Conservation (phyloP, 768 basidiomycete species). For the Suillus clintonianus region DNA sequence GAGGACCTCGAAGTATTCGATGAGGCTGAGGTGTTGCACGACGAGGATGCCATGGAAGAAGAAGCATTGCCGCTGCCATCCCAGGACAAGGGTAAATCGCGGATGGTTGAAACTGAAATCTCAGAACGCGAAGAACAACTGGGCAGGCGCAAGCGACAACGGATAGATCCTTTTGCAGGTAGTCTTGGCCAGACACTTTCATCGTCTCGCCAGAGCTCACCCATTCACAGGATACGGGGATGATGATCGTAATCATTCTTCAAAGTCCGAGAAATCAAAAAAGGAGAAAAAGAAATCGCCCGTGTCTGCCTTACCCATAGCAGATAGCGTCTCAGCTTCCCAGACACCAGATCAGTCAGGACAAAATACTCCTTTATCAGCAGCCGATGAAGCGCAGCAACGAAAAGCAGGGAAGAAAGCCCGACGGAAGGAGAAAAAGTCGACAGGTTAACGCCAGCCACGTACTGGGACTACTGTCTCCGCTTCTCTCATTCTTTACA, state of each 20-base stretch:
- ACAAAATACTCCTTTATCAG: constrained; percentile 22
- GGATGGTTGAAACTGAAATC: constrained; percentile 32
- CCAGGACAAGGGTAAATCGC: constrained; percentile 38
- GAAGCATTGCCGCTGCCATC: background rate
- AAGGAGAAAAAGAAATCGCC: constrained; percentile 13
- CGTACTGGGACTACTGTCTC: background rate
- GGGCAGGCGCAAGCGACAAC: constrained; percentile 51
- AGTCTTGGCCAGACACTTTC: constrained; percentile 1
- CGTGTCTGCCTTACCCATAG: background rate
- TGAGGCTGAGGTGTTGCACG: constrained; percentile 16
- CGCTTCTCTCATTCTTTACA: background rate
- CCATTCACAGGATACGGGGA: constrained; percentile 34
- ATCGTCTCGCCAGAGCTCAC: background rate
- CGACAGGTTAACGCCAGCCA: background rate
- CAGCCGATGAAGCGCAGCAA: constrained; percentile 23
- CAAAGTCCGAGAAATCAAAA: background rate
- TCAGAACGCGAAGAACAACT: constrained; percentile 10
- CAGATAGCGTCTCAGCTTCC: constrained; percentile 7
- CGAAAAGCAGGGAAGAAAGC: constrained; percentile 35
- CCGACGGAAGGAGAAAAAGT: constrained; percentile 35
- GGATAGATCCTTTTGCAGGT: constrained; percentile 72
- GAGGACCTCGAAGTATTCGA: constrained; percentile 41
- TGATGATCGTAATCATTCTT: constrained; percentile 8
- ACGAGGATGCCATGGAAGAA: constrained; percentile 14
- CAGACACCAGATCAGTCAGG: constrained; percentile 13